A percentile compares a stretch with the other conserved stretches of the same genome.
phyloP scores from a whole-genome alignment of 116 monocot genomes.

The Trichopus zeylanicus region DNA sequence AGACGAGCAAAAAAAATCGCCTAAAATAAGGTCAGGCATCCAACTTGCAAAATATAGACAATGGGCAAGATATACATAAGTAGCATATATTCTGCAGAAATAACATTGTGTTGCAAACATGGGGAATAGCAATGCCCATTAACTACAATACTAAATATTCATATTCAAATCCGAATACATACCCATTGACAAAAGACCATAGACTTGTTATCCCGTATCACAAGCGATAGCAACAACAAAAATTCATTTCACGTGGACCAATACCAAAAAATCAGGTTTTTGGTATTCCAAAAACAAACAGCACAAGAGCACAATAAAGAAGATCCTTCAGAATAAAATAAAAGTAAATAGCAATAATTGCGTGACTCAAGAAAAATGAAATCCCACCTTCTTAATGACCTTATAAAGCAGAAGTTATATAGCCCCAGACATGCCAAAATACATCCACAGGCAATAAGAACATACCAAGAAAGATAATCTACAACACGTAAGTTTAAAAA shows the following conservation, averaged over 20 bases:
- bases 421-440: conserved; percentile 60
- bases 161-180: neutral
- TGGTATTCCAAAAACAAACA: neutral
- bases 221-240: too few relatives aligned
- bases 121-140: too few relatives aligned
- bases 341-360: conserved; percentile 38
- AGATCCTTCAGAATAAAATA: conserved; percentile 2
- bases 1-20: neutral
- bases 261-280: neutral
- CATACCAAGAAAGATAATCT: conserved; percentile 51
- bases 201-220: too few relatives aligned
- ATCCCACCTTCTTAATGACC: conserved; percentile 63
- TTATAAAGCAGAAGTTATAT: conserved; percentile 43
- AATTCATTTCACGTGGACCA: neutral
- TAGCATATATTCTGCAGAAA: too few relatives aligned
- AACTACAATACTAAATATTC: too few relatives aligned
- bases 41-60: too few relatives aligned
- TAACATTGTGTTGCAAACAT: too few relatives aligned
- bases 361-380: conserved; percentile 61
- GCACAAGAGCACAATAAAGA: neutral
- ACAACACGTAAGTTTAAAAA: conserved; percentile 44
- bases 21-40: too few relatives aligned
- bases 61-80: too few relatives aligned
- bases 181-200: neutral
- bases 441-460: conserved; percentile 57